These are phyloP conservation scores for Xylaria multiplex DNA, from an alignment of 2,329 filamentous ascomycete species.

Conservation along the genomic window DNA sequence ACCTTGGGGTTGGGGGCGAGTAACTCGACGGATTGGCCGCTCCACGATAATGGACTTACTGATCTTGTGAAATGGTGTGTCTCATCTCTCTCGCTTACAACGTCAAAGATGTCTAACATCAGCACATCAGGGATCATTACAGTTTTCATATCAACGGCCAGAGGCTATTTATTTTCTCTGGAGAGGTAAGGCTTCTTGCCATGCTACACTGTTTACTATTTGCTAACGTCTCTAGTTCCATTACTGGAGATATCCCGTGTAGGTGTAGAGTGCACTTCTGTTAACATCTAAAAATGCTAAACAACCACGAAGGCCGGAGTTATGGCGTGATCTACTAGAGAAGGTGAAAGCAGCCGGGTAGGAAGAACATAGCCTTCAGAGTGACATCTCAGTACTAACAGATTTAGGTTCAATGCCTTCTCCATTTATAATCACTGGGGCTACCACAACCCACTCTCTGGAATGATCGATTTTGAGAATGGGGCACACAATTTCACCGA, in stretches of 20 bases:
- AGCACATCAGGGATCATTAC: slow-evolving; percentile 52
- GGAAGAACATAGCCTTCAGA: slow-evolving; percentile 8
- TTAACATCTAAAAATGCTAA: neutral
- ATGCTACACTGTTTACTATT: neutral
- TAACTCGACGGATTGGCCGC: slow-evolving; percentile 41
- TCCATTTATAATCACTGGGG: slow-evolving; percentile 57
- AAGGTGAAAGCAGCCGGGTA: slow-evolving; percentile 56
- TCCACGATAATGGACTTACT: slow-evolving; percentile 49
- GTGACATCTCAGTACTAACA: neutral
- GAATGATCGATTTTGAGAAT: slow-evolving; percentile 59
- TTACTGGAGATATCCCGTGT: slow-evolving; percentile 57
- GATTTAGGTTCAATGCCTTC: slow-evolving; percentile 54
- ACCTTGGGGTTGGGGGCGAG: slow-evolving; percentile 12
- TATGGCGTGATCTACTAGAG: slow-evolving; percentile 56
- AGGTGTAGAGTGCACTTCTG: slow-evolving; percentile 26
- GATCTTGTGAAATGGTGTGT: slow-evolving; percentile 50
- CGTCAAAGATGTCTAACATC: slow-evolving; percentile 8
- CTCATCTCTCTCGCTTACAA: neutral
- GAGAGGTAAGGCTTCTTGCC: slow-evolving; percentile 48
- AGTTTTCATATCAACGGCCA: slow-evolving; percentile 55
- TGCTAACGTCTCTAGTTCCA: slow-evolving; percentile 50
- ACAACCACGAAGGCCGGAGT: slow-evolving; percentile 46
- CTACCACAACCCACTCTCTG: slow-evolving; percentile 52
- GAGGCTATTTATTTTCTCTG: slow-evolving; percentile 56
- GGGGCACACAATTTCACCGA: slow-evolving; percentile 63